Evolutionary conservation across 202 grass and related monocot genomes (phyloP), one percentile per base, ranked within the genome.

Genomic region (Dendrocalamus latiflorus): DNA sequence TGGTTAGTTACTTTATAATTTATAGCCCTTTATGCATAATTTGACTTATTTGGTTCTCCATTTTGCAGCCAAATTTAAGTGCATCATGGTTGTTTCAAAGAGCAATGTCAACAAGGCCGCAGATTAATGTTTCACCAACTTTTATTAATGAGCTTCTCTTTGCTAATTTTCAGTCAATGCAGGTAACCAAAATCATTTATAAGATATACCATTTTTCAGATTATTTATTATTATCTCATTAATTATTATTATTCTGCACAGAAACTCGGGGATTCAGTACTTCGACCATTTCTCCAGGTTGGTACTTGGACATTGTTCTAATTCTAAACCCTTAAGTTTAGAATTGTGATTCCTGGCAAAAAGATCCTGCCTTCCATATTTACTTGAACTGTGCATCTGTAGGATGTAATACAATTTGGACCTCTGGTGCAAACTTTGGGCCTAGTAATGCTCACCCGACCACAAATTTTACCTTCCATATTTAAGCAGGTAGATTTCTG

Each of bases 401-500:
- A 97, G 93, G 95, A 98, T 87, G 95, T 98, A 84, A 95, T 98
- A 90, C 95, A 95, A 81, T 93, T 98, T 87, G 93, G 69, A 76
- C 93, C 93, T 36, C 73, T 98, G 48, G 93, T 91, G 41, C 91
- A 95, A 80, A 95, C 95, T 36, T 83, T 98, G 69, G 95, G 89
- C 61, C 89, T 86, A 81, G 85, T 98, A 72, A 93, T 98, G 91
- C 37, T 95, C 70, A 84, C 54, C 18, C 75, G 77, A 42, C 93
- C 95, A 60, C 85, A 85, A 60, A 93, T 98, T 70, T 76, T 98
- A 72, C 95, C 95, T 80, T 91, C 91, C 48, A 98, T 98, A 87
- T 93, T 98, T 77, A 93, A 84, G 83, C 93, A 95, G 93, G 94
- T 94, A 67, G 58, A 34, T n/a, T 62, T 16, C 5, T 66, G 41